phyloP scores from a whole-genome alignment of 2,329 filamentous ascomycete species.

The Clathrospora elynae region DNA sequence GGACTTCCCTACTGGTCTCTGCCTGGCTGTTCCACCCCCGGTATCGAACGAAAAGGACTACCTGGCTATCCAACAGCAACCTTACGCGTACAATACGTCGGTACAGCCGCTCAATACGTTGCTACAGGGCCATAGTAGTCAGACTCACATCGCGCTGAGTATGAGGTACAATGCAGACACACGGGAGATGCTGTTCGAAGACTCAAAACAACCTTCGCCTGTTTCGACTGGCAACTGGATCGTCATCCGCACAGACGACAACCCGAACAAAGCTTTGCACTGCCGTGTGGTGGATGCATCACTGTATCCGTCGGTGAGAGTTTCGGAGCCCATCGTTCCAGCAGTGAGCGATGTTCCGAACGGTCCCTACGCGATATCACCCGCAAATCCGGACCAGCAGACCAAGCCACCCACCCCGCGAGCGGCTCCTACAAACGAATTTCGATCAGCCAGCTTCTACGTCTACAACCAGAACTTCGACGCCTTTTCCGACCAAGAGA shows the following conservation, averaged over 20 bases:
- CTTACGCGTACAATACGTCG: constrained; percentile 3
- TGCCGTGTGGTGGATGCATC: constrained; percentile 57
- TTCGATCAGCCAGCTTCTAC: constrained; percentile 44
- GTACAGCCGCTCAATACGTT: background rate
- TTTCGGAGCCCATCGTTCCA: constrained; percentile 34
- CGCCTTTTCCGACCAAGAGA: constrained; percentile 52
- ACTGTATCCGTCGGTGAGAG: constrained; percentile 51
- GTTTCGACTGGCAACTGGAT: constrained; percentile 62
- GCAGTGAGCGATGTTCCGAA: background rate
- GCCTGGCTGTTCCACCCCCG: constrained; percentile 56
- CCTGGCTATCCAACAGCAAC: background rate
- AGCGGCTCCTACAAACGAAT: constrained; percentile 24
- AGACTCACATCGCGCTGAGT: constrained; percentile 8
- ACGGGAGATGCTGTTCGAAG: constrained; percentile 52
- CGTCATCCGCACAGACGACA: constrained; percentile 37
- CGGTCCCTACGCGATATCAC: constrained; percentile 1
- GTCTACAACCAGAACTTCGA: constrained; percentile 65
- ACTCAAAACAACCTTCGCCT: constrained; percentile 32
- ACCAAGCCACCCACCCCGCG: background rate
- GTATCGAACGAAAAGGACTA: constrained; percentile 26
- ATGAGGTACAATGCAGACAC: constrained; percentile 44
- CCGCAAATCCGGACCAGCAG: background rate
- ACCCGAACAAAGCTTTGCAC: constrained; percentile 46
- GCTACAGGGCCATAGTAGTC: background rate
- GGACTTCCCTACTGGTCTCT: constrained; percentile 63